A percentile compares a stretch with the other conserved stretches of the same genome.
phyloP scores from a whole-genome alignment of 805 yeast genomes.

The Metschnikowia peoriensis region DNA sequence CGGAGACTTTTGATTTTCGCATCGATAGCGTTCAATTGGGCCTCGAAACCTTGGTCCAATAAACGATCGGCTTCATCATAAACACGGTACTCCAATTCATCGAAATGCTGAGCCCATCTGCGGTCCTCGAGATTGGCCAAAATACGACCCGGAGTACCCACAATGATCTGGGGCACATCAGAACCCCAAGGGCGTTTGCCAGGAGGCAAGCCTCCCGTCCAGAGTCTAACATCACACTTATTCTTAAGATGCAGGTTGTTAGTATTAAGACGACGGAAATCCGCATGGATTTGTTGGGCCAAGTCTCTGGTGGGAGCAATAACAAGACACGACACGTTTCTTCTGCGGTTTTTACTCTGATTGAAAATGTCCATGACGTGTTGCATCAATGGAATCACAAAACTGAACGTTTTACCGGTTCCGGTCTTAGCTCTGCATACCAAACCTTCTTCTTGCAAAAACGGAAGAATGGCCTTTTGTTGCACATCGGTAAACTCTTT shows the following conservation, averaged over 20 bases:
- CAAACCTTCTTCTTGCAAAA: slow-evolving; percentile 57
- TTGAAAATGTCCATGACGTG: slow-evolving; percentile 37
- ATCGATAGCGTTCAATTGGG: slow-evolving; percentile 59
- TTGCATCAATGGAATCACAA: slow-evolving; percentile 76
- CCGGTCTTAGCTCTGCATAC: slow-evolving; percentile 93
- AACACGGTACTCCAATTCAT: slow-evolving; percentile 58
- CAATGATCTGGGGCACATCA: slow-evolving; percentile 58
- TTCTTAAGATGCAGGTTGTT: slow-evolving; percentile 18
- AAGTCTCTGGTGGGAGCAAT: slow-evolving; percentile 91
- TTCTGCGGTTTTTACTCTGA: slow-evolving; percentile 28
- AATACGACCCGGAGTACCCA: slow-evolving; percentile 90
- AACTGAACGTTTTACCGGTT: slow-evolving; percentile 91
- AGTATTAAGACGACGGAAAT: slow-evolving; percentile 47
- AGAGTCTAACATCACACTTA: slow-evolving; percentile 27
- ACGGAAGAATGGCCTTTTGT: slow-evolving; percentile 57
- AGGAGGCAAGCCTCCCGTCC: slow-evolving; percentile 65
- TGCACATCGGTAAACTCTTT: slow-evolving; percentile 67
- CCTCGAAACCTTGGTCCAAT: slow-evolving; percentile 76
- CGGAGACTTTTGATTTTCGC: slow-evolving; percentile 41
- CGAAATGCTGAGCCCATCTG: slow-evolving; percentile 46
- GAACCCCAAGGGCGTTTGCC: slow-evolving; percentile 27
- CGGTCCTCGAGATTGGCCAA: slow-evolving; percentile 55
- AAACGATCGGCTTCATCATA: slow-evolving; percentile 92
- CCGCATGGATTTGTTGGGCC: slow-evolving; percentile 76
- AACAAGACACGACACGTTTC: slow-evolving; percentile 48